Evolutionary conservation across 2,329 filamentous ascomycete genomes (phyloP), one percentile per base, ranked within the genome.

Genomic region (Elsinoe perseae): DNA sequence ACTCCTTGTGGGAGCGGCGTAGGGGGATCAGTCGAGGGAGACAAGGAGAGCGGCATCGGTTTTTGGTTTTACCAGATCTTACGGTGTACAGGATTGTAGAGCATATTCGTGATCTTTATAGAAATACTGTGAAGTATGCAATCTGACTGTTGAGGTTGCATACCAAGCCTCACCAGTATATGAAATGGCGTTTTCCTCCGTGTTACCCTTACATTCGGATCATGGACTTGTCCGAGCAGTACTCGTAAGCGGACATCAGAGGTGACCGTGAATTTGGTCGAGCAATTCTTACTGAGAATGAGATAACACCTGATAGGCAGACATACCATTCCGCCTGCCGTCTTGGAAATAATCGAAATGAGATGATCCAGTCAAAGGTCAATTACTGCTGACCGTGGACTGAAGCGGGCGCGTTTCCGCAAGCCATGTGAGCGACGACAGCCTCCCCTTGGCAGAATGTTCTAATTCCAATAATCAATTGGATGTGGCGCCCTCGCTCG

Each of bases 401-500:
- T 18, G n/a, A 42, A 10, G 38, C 38, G 38, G 38, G 18, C 4
- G 38, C 18, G 21, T 42, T 21, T 42, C 38, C 38, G 38, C 9
- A 16, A 42, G 38, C 38, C 38, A 9, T 5, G n/a, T 18, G 5
- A 48, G 20, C 23, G 28, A 25, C 28, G 25, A 30, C 25, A 32
- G 25, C 27, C 25, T 18, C 12, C 16, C 25, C 25, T 32, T 50
- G 44, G 44, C 44, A 50, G 27, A 50, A 50, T 25, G 14, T 48
- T 48, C 43, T 21, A 48, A 48, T 48, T 25, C 43, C 16, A n/a
- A n/a, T 32, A 27, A 30, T 32, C 18, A 27, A 50, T 27, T 30
- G 44, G 44, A 8, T 20, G 44, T 50, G 44, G 44, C 44, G 44
- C 16, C 44, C 27, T 50, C 44, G 44, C 27, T 50, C 44, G 44